Percentiles rank a stretch among this genome's conserved stretches.
These are phyloP conservation scores for Luvunga scandens DNA, from an alignment of 345 rosid genomes.

Conservation along the genomic window DNA sequence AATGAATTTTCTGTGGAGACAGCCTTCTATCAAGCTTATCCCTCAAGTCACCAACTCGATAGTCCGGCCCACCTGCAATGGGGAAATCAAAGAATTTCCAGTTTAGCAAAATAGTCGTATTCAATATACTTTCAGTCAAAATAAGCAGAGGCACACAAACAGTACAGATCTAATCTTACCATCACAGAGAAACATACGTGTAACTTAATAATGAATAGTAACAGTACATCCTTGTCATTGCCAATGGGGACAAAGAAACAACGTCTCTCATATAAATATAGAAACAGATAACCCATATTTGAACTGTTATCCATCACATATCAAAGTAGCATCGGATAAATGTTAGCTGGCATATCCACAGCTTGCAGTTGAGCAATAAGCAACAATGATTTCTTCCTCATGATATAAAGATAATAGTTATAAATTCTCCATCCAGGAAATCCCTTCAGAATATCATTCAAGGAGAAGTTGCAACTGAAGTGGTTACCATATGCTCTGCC, in stretches of 20 bases:
- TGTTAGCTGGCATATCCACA: no score
- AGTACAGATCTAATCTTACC: constrained; percentile 44
- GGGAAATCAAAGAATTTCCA: constrained; percentile 26
- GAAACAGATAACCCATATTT: constrained; percentile 34
- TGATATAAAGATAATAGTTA: not conserved
- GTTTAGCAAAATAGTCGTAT: constrained; percentile 22
- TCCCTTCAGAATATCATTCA: no score
- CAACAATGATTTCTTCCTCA: no score
- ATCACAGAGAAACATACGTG: constrained; percentile 44
- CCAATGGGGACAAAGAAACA: constrained; percentile 44
- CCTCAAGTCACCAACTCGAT: constrained; percentile 74
- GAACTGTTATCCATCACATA: no score
- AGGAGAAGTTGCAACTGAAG: not conserved
- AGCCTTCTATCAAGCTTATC: constrained; percentile 69
- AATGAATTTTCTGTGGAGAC: constrained; percentile 59
- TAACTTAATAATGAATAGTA: constrained; percentile 41
- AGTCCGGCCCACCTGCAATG: constrained; percentile 57
- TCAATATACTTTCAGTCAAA: constrained; percentile 17
- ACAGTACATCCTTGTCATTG: constrained; percentile 43
- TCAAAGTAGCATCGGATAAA: not conserved
- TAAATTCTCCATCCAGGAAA: no score
- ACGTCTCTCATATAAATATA: constrained; percentile 44
- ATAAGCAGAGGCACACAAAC: constrained; percentile 27
- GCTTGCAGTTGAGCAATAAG: no score
- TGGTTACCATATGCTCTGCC: no score